These are phyloP conservation scores for Ogataea trehalophila DNA, from an alignment of 805 yeast genomes.

Conservation along the genomic window DNA sequence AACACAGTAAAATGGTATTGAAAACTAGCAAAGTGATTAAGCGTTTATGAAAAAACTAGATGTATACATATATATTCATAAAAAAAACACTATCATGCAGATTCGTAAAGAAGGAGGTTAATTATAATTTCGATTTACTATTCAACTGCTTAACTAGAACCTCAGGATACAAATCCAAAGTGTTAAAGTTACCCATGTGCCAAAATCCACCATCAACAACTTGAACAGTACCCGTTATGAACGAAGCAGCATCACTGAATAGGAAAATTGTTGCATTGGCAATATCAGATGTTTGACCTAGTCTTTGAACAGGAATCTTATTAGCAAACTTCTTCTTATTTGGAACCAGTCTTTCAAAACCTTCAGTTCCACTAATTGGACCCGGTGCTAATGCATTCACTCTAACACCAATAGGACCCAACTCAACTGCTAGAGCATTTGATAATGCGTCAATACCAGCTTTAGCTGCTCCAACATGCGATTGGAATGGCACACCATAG, in stretches of 20 bases:
- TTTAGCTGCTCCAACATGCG: constrained; percentile 92
- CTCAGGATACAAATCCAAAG: constrained; percentile 38
- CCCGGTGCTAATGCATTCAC: constrained; percentile 91
- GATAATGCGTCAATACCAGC: constrained; percentile 91
- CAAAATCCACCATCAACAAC: constrained; percentile 91
- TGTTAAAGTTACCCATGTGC: constrained; percentile 59
- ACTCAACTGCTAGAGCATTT: constrained; percentile 80
- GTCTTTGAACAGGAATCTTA: constrained; percentile 59
- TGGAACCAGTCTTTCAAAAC: constrained; percentile 59
- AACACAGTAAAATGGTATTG: no score
- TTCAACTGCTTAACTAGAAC: constrained; percentile 27
- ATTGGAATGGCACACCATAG: constrained; percentile 82
- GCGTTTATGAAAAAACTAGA: not conserved
- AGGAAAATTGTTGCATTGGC: constrained; percentile 83
- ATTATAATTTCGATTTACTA: constrained; percentile 21
- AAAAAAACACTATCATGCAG: not conserved
- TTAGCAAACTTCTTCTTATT: constrained; percentile 36
- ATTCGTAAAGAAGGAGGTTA: not conserved
- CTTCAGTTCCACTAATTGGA: constrained; percentile 83
- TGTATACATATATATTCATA: not conserved
- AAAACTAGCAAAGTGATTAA: no score
- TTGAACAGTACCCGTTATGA: constrained; percentile 69
- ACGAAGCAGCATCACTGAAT: constrained; percentile 77
- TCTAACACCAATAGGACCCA: constrained; percentile 85
- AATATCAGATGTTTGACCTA: constrained; percentile 71